Percentiles rank a stretch among this genome's conserved stretches.
Evolutionary conservation across 306 rosid genomes (phyloP).

Genomic region (Fagus crenata): DNA sequence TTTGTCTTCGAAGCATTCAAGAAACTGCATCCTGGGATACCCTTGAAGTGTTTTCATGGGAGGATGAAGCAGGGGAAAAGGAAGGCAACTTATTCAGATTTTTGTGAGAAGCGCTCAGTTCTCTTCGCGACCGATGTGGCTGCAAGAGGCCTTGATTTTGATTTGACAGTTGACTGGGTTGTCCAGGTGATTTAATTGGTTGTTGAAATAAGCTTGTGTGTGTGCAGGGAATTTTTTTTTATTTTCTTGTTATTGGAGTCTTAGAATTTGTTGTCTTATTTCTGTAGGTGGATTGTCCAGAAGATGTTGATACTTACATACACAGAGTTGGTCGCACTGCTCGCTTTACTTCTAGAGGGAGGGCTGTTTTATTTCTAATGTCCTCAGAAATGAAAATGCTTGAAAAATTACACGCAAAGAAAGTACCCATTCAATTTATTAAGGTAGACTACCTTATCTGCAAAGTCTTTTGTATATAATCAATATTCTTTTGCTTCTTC

Average conservation of each 20-base stretch:
- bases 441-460: constrained; percentile 52
- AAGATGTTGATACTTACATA: constrained; percentile 78
- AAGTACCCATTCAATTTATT: constrained; percentile 62
- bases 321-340: constrained; percentile 99
- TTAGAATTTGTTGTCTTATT: constrained; percentile 18
- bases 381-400: constrained; percentile 85
- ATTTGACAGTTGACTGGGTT: constrained; percentile 94
- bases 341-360: constrained; percentile 73
- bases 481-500: neutral
- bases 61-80: constrained; percentile 82
- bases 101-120: constrained; percentile 73
- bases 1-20: constrained; percentile 84
- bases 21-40: constrained; percentile 89
- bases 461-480: neutral
- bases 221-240: no score
- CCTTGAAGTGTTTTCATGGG: constrained; percentile 87
- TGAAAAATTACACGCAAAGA: constrained; percentile 63
- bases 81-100: constrained; percentile 71
- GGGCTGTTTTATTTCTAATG: constrained; percentile 70
- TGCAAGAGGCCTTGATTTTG: constrained; percentile 95
- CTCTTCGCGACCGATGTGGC: constrained; percentile 93
- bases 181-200: constrained; percentile 67
- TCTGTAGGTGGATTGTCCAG: constrained; percentile 88
- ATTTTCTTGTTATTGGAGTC: neutral
- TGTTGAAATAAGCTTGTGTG: neutral